A percentile compares a stretch with the other conserved stretches of the same genome.
Evolutionary conservation across 345 rosid species (phyloP).

Genomic region (Citrus maxima): DNA sequence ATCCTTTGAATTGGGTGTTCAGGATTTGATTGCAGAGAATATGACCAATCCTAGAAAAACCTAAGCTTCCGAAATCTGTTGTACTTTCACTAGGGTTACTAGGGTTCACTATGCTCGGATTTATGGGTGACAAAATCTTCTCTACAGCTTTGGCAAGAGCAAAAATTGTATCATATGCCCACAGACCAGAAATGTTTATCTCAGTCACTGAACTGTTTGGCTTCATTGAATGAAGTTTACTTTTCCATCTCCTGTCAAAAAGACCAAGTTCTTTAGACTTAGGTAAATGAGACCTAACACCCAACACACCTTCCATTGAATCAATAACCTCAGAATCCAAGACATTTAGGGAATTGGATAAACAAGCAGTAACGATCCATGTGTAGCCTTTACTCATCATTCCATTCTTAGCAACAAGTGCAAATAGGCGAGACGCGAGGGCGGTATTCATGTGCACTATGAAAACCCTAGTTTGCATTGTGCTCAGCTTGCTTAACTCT

Average conservation of each 20-base stretch:
- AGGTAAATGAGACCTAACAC: not conserved
- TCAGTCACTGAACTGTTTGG: not conserved
- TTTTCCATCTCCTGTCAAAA: slow-evolving; percentile 3
- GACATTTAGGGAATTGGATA: slow-evolving; percentile 7
- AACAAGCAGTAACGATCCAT: slow-evolving; percentile 38
- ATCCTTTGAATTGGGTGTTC: slow-evolving; percentile 28
- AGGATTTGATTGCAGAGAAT: slow-evolving; percentile 18
- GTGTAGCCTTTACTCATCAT: slow-evolving; percentile 34
- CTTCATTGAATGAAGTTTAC: not conserved
- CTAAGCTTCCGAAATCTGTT: slow-evolving; percentile 6
- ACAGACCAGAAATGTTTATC: slow-evolving; percentile 3
- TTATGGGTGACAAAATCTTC: not conserved
- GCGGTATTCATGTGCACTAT: slow-evolving; percentile 32
- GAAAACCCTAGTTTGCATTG: slow-evolving; percentile 36
- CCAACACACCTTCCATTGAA: slow-evolving; percentile 14
- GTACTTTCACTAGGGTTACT: not conserved
- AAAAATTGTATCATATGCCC: slow-evolving; percentile 28
- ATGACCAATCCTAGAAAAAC: slow-evolving; percentile 22
- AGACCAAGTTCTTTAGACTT: not conserved
- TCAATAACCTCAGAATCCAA: not conserved
- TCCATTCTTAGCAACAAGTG: slow-evolving; percentile 16
- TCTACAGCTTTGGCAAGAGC: slow-evolving; percentile 13
- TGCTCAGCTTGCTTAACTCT: slow-evolving; percentile 27
- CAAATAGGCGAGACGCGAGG: slow-evolving; percentile 31
- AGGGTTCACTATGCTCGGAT: not conserved